Conservation (phyloP, 306 rosid species). For the Vigna nakashimae region DNA sequence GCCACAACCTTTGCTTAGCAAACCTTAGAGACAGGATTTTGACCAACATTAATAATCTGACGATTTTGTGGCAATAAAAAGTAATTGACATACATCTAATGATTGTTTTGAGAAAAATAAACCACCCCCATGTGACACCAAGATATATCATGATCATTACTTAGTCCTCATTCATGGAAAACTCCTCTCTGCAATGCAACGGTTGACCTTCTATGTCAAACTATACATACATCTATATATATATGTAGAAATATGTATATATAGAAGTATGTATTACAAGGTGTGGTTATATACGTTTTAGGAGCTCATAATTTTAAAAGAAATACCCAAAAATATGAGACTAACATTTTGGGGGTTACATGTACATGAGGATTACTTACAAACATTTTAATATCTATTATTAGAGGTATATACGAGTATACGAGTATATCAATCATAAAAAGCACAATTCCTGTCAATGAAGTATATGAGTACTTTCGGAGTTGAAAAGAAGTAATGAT, state of each 20-base stretch:
- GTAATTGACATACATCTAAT: not conserved
- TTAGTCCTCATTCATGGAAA: conserved; percentile 19
- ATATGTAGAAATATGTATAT: not conserved
- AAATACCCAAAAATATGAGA: not conserved
- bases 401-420: not conserved
- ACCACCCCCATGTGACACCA: not conserved
- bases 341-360: not conserved
- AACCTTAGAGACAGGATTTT: conserved; percentile 7
- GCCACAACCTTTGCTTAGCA: conserved; percentile 8
- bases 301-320: not conserved
- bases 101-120: not conserved
- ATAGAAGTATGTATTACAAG: conserved; percentile 10
- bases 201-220: conserved; percentile 5
- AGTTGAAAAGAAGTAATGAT: not conserved
- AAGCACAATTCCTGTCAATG: not conserved
- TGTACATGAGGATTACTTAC: not conserved
- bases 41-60: conserved; percentile 7
- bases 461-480: not conserved
- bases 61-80: conserved; percentile 2
- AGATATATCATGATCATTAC: conserved; percentile 10
- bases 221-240: not conserved
- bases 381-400: not conserved
- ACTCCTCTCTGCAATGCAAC: not conserved
- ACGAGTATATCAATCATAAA: not conserved
- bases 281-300: not conserved